Conservation (phyloP, 768 basidiomycete species). For the Naganishia onofrii region DNA sequence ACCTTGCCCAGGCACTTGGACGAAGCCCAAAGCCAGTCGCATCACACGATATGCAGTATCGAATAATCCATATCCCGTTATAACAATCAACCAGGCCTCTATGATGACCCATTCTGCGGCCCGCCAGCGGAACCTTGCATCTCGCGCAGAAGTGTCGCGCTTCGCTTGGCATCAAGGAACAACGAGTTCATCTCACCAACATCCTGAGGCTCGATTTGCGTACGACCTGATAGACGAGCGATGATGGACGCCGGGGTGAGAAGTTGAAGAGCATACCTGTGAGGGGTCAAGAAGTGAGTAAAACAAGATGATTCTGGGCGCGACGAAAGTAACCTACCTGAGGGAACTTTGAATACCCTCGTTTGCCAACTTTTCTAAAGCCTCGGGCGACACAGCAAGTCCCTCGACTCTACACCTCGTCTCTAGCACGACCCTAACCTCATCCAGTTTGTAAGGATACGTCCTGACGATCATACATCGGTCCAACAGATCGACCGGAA, state of each 20-base stretch:
- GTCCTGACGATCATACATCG: constrained; percentile 96
- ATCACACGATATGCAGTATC: not conserved
- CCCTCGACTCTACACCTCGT: constrained; percentile 84
- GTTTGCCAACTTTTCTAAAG: constrained; percentile 73
- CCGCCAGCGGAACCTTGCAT: constrained; percentile 15
- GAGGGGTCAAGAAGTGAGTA: constrained; percentile 23
- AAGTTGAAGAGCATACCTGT: constrained; percentile 80
- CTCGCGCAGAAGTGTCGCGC: constrained; percentile 42
- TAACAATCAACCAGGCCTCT: not conserved
- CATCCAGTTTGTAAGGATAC: constrained; percentile 72
- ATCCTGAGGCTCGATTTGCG: constrained; percentile 80
- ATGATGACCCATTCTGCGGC: not conserved
- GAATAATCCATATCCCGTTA: not conserved
- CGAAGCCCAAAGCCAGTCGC: no score
- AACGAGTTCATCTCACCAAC: constrained; percentile 89
- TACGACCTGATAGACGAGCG: constrained; percentile 70
- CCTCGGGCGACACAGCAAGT: constrained; percentile 68
- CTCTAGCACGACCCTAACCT: constrained; percentile 81
- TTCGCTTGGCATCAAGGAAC: constrained; percentile 83
- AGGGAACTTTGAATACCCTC: constrained; percentile 80
- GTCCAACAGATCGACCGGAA: constrained; percentile 90
- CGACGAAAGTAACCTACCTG: constrained; percentile 57
- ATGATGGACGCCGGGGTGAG: constrained; percentile 88
- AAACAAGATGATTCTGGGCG: not conserved
- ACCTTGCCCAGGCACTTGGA: no score